These are phyloP conservation scores for Naganishia vishniacii DNA, from an alignment of 768 basidiomycete species.

Conservation along the genomic window DNA sequence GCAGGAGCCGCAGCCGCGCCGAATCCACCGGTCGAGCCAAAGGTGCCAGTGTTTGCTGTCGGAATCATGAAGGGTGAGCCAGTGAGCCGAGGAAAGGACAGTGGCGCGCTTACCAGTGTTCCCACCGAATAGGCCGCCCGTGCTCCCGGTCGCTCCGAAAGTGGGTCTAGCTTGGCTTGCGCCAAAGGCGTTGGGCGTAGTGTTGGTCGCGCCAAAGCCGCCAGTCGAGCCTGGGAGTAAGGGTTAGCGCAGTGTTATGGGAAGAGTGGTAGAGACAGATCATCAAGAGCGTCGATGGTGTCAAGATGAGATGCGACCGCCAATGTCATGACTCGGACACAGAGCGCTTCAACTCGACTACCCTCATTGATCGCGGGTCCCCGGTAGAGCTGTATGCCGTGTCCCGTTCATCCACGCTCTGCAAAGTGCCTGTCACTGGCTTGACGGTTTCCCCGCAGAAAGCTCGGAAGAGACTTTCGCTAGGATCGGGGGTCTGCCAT, in stretches of 20 bases:
- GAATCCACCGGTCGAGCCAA: slow-evolving; percentile 48
- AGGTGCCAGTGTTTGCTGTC: slow-evolving; percentile 27
- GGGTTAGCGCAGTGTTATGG: neutral
- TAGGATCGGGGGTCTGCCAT: too few relatives aligned
- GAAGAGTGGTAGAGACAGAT: neutral
- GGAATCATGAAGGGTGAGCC: slow-evolving; percentile 12
- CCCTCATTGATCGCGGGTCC: too few relatives aligned
- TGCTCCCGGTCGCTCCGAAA: slow-evolving; percentile 26
- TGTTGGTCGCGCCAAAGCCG: slow-evolving; percentile 13
- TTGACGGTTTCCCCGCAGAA: too few relatives aligned
- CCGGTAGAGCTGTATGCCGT: too few relatives aligned
- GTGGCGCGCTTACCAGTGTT: slow-evolving; percentile 16
- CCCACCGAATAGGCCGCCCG: slow-evolving; percentile 31
- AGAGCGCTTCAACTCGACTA: too few relatives aligned
- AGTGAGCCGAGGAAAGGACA: neutral
- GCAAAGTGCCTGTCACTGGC: too few relatives aligned
- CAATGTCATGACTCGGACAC: too few relatives aligned
- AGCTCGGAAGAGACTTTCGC: too few relatives aligned
- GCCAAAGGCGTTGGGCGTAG: slow-evolving; percentile 14
- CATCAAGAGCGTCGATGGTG: too few relatives aligned
- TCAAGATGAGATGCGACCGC: too few relatives aligned
- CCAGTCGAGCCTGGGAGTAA: slow-evolving; percentile 3
- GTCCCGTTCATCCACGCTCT: too few relatives aligned
- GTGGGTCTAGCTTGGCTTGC: slow-evolving; percentile 22
- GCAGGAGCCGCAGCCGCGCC: slow-evolving; percentile 52